Conservation (phyloP, 164 flowering plant species). For the Buxus sempervirens region DNA sequence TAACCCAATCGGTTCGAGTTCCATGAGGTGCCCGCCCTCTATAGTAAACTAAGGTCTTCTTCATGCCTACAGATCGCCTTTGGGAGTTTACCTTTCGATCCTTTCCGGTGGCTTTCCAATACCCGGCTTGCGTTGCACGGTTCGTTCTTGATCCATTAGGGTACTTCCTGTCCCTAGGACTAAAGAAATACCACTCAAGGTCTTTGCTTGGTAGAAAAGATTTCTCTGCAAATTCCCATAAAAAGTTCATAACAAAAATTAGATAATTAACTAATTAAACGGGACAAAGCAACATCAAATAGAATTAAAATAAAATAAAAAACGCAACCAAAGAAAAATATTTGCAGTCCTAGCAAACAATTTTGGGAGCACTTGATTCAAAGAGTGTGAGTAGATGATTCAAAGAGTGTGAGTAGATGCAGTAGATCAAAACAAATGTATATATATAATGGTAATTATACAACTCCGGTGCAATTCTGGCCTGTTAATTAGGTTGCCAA, state of each 20-base stretch:
- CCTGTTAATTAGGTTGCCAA: no score
- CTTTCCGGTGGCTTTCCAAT: slow-evolving; percentile 97
- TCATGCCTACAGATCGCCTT: slow-evolving; percentile 76
- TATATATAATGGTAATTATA: no score
- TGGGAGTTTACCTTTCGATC: slow-evolving; percentile 80
- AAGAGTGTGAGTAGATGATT: no score
- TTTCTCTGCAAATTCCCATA: slow-evolving; percentile 46
- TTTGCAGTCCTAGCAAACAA: no score
- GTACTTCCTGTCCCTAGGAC: slow-evolving; percentile 89
- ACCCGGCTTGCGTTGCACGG: slow-evolving; percentile 91
- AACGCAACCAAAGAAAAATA: no score
- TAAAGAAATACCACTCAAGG: slow-evolving; percentile 91
- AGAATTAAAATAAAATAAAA: no score
- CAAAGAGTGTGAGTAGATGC: no score
- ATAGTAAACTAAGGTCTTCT: slow-evolving; percentile 91
- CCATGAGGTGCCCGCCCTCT: slow-evolving; percentile 97
- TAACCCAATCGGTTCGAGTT: slow-evolving; percentile 78
- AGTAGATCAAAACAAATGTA: no score
- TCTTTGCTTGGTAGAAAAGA: slow-evolving; percentile 95
- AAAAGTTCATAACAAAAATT: no score
- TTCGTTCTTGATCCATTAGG: slow-evolving; percentile 96
- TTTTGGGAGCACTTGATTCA: no score
- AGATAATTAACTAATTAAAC: neutral
- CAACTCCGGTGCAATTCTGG: no score
- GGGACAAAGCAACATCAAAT: neutral